Percentiles rank a stretch among this genome's conserved stretches.
Evolutionary conservation across 768 basidiomycete species (phyloP).

Genomic region (Polyporus arcularius): DNA sequence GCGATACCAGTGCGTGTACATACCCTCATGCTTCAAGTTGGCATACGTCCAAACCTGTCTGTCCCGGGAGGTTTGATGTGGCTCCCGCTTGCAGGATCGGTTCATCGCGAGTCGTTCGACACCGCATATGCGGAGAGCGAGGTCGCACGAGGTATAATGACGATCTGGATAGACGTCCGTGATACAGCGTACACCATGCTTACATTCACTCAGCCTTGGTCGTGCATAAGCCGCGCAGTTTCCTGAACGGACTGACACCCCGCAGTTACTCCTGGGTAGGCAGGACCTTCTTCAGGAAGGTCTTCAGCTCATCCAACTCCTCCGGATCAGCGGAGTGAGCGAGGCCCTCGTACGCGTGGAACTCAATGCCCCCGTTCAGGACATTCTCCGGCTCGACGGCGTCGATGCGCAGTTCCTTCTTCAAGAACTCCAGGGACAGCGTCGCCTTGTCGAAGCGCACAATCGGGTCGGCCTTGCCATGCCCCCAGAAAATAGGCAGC

Average conservation of each 20-base stretch:
- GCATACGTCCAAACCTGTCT: too few species aligned
- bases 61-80: too few species aligned
- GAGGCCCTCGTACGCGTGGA: constrained; percentile 66
- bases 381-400: constrained; percentile 37
- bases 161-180: not conserved
- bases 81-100: too few species aligned
- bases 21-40: not conserved
- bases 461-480: constrained; percentile 76
- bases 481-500: constrained; percentile 85
- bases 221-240: not conserved
- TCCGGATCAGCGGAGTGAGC: constrained; percentile 63
- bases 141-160: not conserved
- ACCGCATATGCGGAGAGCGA: not conserved
- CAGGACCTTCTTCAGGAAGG: constrained; percentile 66
- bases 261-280: constrained; percentile 29
- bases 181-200: not conserved
- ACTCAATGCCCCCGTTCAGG: constrained; percentile 55
- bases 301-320: constrained; percentile 71
- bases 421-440: constrained; percentile 58
- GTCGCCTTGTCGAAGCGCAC: constrained; percentile 59
- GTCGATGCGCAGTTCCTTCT: constrained; percentile 51
- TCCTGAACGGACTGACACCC: not conserved
- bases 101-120: too few species aligned
- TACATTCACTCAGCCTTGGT: constrained; percentile 1
- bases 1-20: not conserved